Base-by-base conservation (phyloP, 2,329 filamentous ascomycete genomes). In the Pestalotiopsis sp. region DNA sequence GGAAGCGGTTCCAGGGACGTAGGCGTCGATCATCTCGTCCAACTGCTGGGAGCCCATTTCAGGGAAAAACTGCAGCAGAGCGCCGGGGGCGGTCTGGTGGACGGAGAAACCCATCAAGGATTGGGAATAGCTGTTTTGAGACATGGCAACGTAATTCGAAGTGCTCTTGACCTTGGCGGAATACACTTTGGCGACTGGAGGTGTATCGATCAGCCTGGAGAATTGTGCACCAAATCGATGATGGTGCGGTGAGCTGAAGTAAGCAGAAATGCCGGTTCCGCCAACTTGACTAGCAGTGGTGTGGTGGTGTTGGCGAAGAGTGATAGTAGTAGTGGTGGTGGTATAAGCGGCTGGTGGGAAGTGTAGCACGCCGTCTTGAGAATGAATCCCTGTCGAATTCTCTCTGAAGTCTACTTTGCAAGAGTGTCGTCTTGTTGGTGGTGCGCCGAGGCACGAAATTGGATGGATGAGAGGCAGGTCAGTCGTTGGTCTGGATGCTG, bases 61-160 rank as follows among this genome's bases (percentile, higher is more conserved):
- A 82, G 93, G 86, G 78, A 90, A 80, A 86, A 93, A 90, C 80
- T 93, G 83, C 68, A 91, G 82, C 70, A 85, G 80, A 62, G 85
- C 83, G 65, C 89, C 89, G 67, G 89, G 81, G 63, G 82, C 78
- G 58, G 87, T 83, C 81, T 91, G 89, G 76, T 85, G 88, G 77
- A 91, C 83, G 69, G 87, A 89, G 78, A 90, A 90, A 68, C 86
- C 86, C 79, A 84, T 78, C 49, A 81, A 73, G 71, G 78, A 73
- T 69, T 72, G 73, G 71, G 74, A 68, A 60, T 80, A 80, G 70
- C 75, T 75, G 73, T 79, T 79, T 70, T 76, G 75, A 66, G 79
- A 79, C 78, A 80, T 82, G 68, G 73, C 31, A n/a, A 45, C 68
- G 61, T 69, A 27, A 70, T 68, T n/a, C 13, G 65, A 68, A 62